These are phyloP conservation scores for Chaetothyriales sp. DNA, from an alignment of 2,329 filamentous ascomycete genomes.

Conservation along the genomic window DNA sequence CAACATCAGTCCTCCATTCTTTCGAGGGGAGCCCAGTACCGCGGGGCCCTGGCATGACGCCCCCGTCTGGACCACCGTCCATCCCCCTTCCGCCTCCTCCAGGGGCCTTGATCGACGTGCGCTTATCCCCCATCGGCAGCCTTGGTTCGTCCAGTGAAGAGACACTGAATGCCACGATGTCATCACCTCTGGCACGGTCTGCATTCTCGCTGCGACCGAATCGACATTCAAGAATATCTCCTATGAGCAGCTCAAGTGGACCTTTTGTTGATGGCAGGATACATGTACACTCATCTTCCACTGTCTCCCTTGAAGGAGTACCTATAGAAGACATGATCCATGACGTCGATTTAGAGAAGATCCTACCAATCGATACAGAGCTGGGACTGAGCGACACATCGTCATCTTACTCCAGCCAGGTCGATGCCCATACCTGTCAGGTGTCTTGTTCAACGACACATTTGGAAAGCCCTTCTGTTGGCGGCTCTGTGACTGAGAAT, in stretches of 20 bases:
- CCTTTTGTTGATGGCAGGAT: not conserved
- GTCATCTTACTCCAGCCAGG: constrained; percentile 30
- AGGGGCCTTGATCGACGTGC: not conserved
- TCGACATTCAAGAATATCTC: not conserved
- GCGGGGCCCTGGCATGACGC: not conserved
- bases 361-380: constrained; percentile 6
- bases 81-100: not conserved
- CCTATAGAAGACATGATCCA: constrained; percentile 23
- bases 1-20: not conserved
- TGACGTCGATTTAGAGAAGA: constrained; percentile 28
- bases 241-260: not conserved
- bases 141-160: not conserved
- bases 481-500: constrained; percentile 31
- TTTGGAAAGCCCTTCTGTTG: constrained; percentile 28
- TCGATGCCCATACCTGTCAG: constrained; percentile 26
- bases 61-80: not conserved
- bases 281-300: not conserved
- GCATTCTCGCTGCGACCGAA: not conserved
- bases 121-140: not conserved
- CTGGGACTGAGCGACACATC: not conserved
- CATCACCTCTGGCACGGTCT: not conserved
- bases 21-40: constrained; percentile 11
- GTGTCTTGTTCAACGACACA: constrained; percentile 41
- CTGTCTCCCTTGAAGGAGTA: not conserved
- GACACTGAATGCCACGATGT: not conserved